Evolutionary conservation across 2,329 filamentous ascomycete genomes (phyloP), one percentile per base, ranked within the genome.

Genomic region (Tolypocladium pustulatum): DNA sequence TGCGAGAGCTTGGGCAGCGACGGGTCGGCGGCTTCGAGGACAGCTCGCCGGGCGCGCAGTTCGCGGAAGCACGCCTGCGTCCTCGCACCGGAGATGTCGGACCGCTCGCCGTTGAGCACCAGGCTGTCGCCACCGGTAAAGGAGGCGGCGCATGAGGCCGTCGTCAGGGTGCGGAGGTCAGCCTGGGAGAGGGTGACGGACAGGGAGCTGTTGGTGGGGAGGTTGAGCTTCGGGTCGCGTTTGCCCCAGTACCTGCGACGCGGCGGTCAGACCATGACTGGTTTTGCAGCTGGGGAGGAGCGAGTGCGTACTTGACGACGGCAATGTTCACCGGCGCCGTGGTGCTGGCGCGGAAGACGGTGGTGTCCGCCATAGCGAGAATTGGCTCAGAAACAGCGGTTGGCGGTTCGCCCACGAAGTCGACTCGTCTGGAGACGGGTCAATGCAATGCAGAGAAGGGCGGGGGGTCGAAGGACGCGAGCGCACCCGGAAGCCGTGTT

Each of bases 321-420:
- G 93, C 93, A 72, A 97, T 97, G 80, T 97, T 97, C 71, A 97
- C 93, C 17, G 93, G 94, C 46, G 94, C 94, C 63, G 92, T 97
- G 60, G 94, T 97, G 79, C 90, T 97, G 66, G 94, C 90, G 68
- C 91, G 88, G 79, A 95, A 92, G 68, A 97, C 82, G 59, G 78
- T 80, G 57, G 68, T 75, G 65, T 79, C 78, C 37, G 77, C 73
- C 78, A 81, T 81, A 62, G 57, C 63, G 61, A 59, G 30, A 22
- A 56, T 43, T 17, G 40, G 55, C 54, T 55, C 38, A 37, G 30
- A 12, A 34, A 17, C 43, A 51, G 32, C 40, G 15, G 25, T 49
- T 54, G 25, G 56, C 52, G 5, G 13, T 8, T 40, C 37, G 49
- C 5, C 22, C n/a, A 51, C 10, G 20, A 30, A 10, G 8, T 54